Evolutionary conservation across 768 basidiomycete genomes (phyloP).

Genomic region (Chlorophyllum brunneum): DNA sequence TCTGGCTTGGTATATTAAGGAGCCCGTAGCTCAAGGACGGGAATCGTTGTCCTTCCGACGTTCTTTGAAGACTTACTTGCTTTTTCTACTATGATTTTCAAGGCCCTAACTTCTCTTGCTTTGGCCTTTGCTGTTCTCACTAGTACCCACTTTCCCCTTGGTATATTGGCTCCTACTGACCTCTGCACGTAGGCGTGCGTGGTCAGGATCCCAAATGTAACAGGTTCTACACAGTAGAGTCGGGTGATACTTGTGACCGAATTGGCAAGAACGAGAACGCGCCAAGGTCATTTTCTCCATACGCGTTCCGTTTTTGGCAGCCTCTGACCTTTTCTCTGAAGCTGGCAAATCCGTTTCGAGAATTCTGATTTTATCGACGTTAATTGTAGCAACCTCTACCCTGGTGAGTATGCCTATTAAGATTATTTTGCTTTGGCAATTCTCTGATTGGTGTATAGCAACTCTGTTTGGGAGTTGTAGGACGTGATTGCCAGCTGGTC

Average conservation of each 20-base stretch:
- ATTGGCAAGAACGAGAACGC: constrained; percentile 45
- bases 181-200: not conserved
- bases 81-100: too few relatives aligned
- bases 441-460: too few relatives aligned
- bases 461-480: constrained; percentile 53
- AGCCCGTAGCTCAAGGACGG: too few relatives aligned
- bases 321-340: constrained; percentile 16
- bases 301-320: not conserved
- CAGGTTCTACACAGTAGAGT: constrained; percentile 45
- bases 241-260: constrained; percentile 52
- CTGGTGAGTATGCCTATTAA: too few relatives aligned
- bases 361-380: constrained; percentile 46
- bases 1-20: too few relatives aligned
- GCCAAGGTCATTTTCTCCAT: constrained; percentile 30
- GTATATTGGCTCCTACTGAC: not conserved
- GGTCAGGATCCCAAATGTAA: constrained; percentile 30
- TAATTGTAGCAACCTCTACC: constrained; percentile 50
- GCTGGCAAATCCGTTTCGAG: constrained; percentile 56
- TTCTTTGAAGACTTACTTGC: too few relatives aligned
- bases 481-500: constrained; percentile 52
- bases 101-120: not conserved
- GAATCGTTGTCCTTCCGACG: too few relatives aligned
- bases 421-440: too few relatives aligned
- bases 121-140: not conserved
- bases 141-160: not conserved